phyloP scores from a whole-genome alignment of 1,284 basidiomycete species.

The Rugosomyces carneus region DNA sequence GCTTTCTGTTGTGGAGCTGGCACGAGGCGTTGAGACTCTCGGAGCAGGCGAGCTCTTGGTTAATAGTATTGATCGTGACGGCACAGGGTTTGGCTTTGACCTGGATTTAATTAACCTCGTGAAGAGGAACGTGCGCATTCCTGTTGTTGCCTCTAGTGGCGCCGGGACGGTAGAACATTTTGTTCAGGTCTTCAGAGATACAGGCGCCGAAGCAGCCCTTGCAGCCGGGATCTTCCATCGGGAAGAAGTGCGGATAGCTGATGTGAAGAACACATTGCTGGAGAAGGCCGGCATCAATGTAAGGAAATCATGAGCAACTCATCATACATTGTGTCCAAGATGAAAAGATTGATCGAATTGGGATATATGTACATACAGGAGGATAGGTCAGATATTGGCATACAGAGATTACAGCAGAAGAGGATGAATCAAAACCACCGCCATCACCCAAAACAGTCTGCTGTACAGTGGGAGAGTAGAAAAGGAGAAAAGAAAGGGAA shows the following conservation, averaged over 20 bases:
- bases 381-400: slow-evolving; percentile 10
- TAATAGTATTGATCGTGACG: slow-evolving; percentile 97
- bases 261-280: slow-evolving; percentile 67
- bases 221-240: slow-evolving; percentile 99
- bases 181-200: slow-evolving; percentile 75
- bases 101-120: slow-evolving; percentile 78
- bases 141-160: slow-evolving; percentile 92
- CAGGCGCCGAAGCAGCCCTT: slow-evolving; percentile 85
- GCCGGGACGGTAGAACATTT: slow-evolving; percentile 86
- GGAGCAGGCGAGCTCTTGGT: slow-evolving; percentile 95
- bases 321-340: slow-evolving; percentile 1
- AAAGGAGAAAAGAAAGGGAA: slow-evolving; percentile 1
- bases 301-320: slow-evolving; percentile 22
- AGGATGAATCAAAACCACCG: neutral
- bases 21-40: slow-evolving; percentile 80
- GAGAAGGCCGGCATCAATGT: slow-evolving; percentile 46
- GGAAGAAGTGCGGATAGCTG: slow-evolving; percentile 69
- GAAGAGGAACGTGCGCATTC: slow-evolving; percentile 74
- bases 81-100: slow-evolving; percentile 92
- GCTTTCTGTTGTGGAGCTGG: slow-evolving; percentile 91
- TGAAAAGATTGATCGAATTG: slow-evolving; percentile 2
- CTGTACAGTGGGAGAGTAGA: neutral
- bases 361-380: slow-evolving; percentile 15
- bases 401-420: slow-evolving; percentile 11
- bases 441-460: slow-evolving; percentile 8